Conservation (phyloP, 192 early-diverging fungal species). For the Backusella luteola region DNA sequence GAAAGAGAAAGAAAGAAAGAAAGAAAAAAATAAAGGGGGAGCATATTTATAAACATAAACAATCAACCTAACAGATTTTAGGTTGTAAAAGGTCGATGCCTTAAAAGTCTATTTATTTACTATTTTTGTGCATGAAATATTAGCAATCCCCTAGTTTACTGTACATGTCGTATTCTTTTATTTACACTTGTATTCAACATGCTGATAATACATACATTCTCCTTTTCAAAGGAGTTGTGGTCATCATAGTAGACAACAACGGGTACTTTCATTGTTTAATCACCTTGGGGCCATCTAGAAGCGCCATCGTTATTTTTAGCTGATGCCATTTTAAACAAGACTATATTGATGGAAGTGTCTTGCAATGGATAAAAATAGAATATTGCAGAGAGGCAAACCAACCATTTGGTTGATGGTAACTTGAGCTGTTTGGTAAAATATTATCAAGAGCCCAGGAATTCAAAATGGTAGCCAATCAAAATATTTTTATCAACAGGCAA, state of each 20-base stretch:
- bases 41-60: neutral
- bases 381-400: neutral
- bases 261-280: neutral
- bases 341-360: neutral
- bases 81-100: neutral
- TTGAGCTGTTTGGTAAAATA: no score
- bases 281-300: neutral
- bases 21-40: neutral
- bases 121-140: neutral
- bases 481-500: neutral
- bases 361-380: neutral
- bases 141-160: neutral
- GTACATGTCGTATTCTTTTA: neutral
- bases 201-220: neutral
- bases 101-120: neutral
- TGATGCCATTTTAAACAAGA: neutral
- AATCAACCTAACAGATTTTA: neutral
- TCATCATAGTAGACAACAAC: neutral
- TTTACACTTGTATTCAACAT: neutral
- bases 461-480: neutral
- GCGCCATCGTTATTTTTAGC: neutral
- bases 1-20: neutral
- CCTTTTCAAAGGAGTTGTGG: neutral
- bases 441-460: neutral
- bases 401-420: neutral